phyloP scores from a whole-genome alignment of 1,284 basidiomycete genomes.

The Thecaphora frezii region DNA sequence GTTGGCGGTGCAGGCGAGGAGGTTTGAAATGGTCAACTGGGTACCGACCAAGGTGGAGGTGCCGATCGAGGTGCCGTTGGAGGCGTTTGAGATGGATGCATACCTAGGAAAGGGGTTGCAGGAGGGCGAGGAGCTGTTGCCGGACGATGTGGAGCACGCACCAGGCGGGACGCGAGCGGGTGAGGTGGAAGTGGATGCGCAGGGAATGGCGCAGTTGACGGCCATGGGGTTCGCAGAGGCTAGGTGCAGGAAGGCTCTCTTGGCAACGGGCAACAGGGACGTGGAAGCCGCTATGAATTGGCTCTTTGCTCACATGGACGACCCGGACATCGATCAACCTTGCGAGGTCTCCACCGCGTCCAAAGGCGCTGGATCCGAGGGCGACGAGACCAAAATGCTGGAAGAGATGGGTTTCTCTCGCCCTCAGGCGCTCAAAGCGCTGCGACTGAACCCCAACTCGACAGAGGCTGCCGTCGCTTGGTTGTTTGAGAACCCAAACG shows the following conservation, averaged over 20 bases:
- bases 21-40: slow-evolving; percentile 96
- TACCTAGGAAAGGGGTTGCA: slow-evolving; percentile 77
- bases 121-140: slow-evolving; percentile 72
- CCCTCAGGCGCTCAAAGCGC: slow-evolving; percentile 82
- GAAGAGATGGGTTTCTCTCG: slow-evolving; percentile 89
- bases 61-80: slow-evolving; percentile 73
- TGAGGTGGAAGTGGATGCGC: slow-evolving; percentile 36
- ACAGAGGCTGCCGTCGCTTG: slow-evolving; percentile 88
- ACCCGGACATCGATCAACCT: slow-evolving; percentile 84
- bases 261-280: slow-evolving; percentile 75
- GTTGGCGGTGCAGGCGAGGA: slow-evolving; percentile 85
- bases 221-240: slow-evolving; percentile 54
- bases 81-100: slow-evolving; percentile 67
- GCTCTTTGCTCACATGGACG: slow-evolving; percentile 93
- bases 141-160: slow-evolving; percentile 61
- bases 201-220: slow-evolving; percentile 46
- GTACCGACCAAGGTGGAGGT: slow-evolving; percentile 93
- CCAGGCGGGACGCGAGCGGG: background rate
- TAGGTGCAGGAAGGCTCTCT: slow-evolving; percentile 65
- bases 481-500: slow-evolving; percentile 93
- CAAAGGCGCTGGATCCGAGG: background rate
- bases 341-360: slow-evolving; percentile 61
- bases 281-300: slow-evolving; percentile 89
- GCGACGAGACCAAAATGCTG: slow-evolving; percentile 64
- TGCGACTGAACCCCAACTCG: slow-evolving; percentile 78